A percentile compares a stretch with the other conserved stretches of the same genome.
Evolutionary conservation across 768 basidiomycete genomes (phyloP).

Genomic region (Podaxis pistillaris): DNA sequence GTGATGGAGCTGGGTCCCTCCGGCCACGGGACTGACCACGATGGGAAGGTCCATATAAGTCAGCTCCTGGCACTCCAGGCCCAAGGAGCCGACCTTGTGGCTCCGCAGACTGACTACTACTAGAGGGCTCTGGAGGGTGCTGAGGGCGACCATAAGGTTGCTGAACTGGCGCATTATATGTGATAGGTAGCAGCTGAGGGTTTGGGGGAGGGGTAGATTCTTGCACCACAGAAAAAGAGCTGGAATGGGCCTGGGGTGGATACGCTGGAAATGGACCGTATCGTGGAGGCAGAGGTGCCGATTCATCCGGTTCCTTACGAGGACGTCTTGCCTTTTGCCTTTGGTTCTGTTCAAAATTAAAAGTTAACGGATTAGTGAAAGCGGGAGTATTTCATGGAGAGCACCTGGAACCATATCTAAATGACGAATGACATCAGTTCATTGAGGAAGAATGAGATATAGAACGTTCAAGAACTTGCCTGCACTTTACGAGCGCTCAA

Average conservation of each 20-base stretch:
- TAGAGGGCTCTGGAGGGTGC: constrained; percentile 25
- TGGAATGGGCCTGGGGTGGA: constrained; percentile 7
- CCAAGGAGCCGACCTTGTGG: constrained; percentile 44
- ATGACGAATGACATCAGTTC: constrained; percentile 20
- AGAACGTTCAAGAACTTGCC: constrained; percentile 42
- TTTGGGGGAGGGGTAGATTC: constrained; percentile 6
- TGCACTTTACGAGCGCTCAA: constrained; percentile 89
- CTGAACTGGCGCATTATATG: constrained; percentile 14
- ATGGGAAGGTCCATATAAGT: constrained; percentile 18
- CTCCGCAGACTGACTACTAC: constrained; percentile 29
- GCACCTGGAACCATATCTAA: constrained; percentile 90
- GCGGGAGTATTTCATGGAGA: constrained; percentile 16
- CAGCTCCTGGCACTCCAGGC: constrained; percentile 51
- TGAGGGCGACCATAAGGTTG: constrained; percentile 16
- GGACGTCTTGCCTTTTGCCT: constrained; percentile 84
- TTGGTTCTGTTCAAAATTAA: constrained; percentile 59
- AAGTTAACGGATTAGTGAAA: constrained; percentile 22
- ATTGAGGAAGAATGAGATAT: neutral
- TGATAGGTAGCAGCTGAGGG: constrained; percentile 7
- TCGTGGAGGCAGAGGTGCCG: constrained; percentile 55
- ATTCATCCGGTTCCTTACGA: constrained; percentile 54
- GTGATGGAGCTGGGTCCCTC: constrained; percentile 5
- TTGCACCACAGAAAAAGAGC: constrained; percentile 12
- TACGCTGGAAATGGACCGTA: constrained; percentile 56
- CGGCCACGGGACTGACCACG: constrained; percentile 9